Evolutionary conservation across 2,329 filamentous ascomycete genomes (phyloP).

Genomic region (Aspergillus uvarum): DNA sequence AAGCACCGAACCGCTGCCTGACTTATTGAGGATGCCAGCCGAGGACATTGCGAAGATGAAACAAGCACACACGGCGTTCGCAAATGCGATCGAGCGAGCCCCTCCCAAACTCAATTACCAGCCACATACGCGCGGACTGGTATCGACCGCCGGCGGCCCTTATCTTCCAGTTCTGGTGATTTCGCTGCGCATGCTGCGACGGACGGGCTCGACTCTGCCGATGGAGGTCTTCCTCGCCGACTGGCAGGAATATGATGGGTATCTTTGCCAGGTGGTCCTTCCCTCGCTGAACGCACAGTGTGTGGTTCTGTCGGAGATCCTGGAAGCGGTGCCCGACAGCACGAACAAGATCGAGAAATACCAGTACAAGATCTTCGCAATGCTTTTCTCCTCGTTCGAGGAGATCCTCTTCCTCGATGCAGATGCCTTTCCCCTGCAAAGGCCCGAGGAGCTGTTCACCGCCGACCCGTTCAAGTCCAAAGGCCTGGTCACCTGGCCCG

Average conservation of each 20-base stretch:
- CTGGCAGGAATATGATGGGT: conserved; percentile 33
- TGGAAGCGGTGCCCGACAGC: neutral
- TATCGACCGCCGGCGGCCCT: conserved; percentile 33
- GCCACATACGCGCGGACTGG: conserved; percentile 38
- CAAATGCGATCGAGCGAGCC: conserved; percentile 21
- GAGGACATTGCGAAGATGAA: conserved; percentile 29
- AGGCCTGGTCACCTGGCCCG: conserved; percentile 59
- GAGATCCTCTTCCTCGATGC: conserved; percentile 57
- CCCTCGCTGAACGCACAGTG: conserved; percentile 38
- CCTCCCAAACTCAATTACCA: conserved; percentile 28
- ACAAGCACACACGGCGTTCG: conserved; percentile 29
- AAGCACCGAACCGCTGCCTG: conserved; percentile 25
- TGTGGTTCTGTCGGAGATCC: conserved; percentile 39
- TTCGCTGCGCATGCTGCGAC: conserved; percentile 23
- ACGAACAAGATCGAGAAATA: conserved; percentile 38
- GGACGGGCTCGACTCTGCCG: conserved; percentile 19
- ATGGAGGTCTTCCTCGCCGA: conserved; percentile 22
- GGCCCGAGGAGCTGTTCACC: conserved; percentile 46
- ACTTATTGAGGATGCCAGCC: conserved; percentile 26
- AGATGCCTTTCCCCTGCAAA: conserved; percentile 51
- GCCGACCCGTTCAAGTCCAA: conserved; percentile 50
- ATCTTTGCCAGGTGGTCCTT: conserved; percentile 38
- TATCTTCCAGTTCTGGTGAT: conserved; percentile 23
- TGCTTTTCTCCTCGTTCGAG: conserved; percentile 58
- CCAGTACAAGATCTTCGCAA: conserved; percentile 56